A percentile compares a stretch with the other conserved stretches of the same genome.
Conservation (phyloP, 1,139 yeast species). For the Wickerhamiella pararugosa region DNA sequence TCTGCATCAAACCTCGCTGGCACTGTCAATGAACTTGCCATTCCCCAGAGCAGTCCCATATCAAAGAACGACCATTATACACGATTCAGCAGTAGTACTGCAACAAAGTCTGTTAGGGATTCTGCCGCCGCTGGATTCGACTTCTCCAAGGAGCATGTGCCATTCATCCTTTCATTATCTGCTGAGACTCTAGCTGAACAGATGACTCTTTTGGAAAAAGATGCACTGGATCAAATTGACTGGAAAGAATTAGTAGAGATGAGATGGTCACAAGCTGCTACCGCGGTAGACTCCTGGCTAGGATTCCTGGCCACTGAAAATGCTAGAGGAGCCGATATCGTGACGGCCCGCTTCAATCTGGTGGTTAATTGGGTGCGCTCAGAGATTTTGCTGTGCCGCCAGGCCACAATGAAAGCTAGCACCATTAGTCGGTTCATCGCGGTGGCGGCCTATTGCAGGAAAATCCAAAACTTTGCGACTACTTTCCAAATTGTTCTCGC, state of each 20-base stretch:
- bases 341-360: conserved; percentile 75
- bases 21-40: conserved; percentile 3
- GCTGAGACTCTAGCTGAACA: conserved; percentile 59
- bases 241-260: conserved; percentile 82
- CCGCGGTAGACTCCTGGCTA: conserved; percentile 77
- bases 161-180: conserved; percentile 61
- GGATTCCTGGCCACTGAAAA: conserved; percentile 53
- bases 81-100: neutral
- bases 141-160: conserved; percentile 36
- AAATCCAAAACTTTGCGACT: conserved; percentile 71
- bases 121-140: neutral
- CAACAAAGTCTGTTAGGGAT: neutral
- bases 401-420: conserved; percentile 33
- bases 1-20: conserved; percentile 6
- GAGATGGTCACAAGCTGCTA: conserved; percentile 51
- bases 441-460: conserved; percentile 49
- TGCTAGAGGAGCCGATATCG: conserved; percentile 57
- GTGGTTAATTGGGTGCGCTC: conserved; percentile 85
- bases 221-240: conserved; percentile 69
- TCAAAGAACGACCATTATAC: neutral
- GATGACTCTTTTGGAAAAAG: conserved; percentile 73
- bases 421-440: conserved; percentile 72
- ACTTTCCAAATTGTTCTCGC: conserved; percentile 80
- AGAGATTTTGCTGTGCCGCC: conserved; percentile 57
- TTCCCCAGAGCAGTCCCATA: conserved; percentile 4